phyloP scores from a whole-genome alignment of 495 filamentous ascomycete genomes.

The Pyrenula aspistea region DNA sequence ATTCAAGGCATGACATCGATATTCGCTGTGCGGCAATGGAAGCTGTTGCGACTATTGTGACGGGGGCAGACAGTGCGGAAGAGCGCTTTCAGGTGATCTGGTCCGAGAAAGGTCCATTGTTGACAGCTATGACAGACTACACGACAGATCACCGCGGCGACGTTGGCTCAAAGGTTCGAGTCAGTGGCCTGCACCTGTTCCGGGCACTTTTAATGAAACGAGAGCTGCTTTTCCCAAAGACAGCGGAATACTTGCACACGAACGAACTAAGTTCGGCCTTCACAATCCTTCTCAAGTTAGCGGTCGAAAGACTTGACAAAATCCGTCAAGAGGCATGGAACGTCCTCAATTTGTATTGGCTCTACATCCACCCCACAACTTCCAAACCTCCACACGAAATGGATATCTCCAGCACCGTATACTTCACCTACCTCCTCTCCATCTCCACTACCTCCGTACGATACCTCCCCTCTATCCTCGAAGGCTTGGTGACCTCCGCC shows the following conservation, averaged over 20 bases:
- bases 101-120: constrained; percentile 14
- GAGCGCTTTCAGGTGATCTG: not conserved
- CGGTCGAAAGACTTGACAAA: constrained; percentile 81
- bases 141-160: constrained; percentile 79
- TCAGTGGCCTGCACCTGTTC: not conserved
- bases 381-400: constrained; percentile 24
- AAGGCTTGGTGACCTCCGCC: constrained; percentile 72
- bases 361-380: not conserved
- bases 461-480: constrained; percentile 38
- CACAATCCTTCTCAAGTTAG: constrained; percentile 46
- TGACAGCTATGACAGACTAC: constrained; percentile 67
- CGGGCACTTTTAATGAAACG: not conserved
- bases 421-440: constrained; percentile 29
- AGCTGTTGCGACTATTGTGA: not conserved
- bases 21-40: not conserved
- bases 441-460: constrained; percentile 23
- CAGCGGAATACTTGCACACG: constrained; percentile 28
- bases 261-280: constrained; percentile 5
- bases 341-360: constrained; percentile 22
- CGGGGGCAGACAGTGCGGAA: not conserved
- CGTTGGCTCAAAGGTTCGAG: constrained; percentile 68
- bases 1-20: not conserved
- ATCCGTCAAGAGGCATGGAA: constrained; percentile 58
- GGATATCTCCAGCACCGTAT: constrained; percentile 27
- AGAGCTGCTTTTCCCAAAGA: constrained; percentile 55